These are phyloP conservation scores for Neoboletus subvelutipes DNA, from an alignment of 768 basidiomycete species.

Conservation along the genomic window DNA sequence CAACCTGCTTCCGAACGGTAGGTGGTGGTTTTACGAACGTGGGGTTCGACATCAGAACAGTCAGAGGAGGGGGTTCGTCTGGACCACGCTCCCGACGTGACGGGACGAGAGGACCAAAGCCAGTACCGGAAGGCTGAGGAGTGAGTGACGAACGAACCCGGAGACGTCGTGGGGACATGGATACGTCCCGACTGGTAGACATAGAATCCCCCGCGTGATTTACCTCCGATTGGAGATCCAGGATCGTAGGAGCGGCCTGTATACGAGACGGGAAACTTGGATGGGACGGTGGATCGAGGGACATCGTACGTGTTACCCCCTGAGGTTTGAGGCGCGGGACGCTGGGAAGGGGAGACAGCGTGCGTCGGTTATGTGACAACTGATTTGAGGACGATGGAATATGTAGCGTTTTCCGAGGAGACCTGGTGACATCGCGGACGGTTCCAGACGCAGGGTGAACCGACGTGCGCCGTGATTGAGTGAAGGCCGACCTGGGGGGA, in stretches of 20 bases:
- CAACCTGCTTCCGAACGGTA: constrained; percentile 22
- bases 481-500: constrained; percentile 49
- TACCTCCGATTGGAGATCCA: constrained; percentile 29
- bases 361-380: constrained; percentile 38
- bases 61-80: constrained; percentile 71
- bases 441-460: constrained; percentile 21
- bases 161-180: constrained; percentile 46
- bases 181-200: constrained; percentile 36
- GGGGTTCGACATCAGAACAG: constrained; percentile 60
- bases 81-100: constrained; percentile 45
- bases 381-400: constrained; percentile 32
- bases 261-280: constrained; percentile 23
- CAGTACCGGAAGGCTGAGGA: constrained; percentile 54
- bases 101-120: constrained; percentile 43
- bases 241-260: constrained; percentile 35
- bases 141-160: constrained; percentile 70
- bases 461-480: constrained; percentile 22
- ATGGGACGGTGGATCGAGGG: constrained; percentile 60
- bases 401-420: constrained; percentile 33
- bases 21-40: constrained; percentile 65
- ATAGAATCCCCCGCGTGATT: constrained; percentile 18
- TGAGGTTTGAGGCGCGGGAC: constrained; percentile 35
- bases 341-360: constrained; percentile 42
- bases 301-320: constrained; percentile 59
- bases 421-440: constrained; percentile 23